Percentiles rank a stretch among this genome's conserved stretches.
These are phyloP conservation scores for Diaporthe amygdali DNA, from an alignment of 2,329 filamentous ascomycete genomes.

Conservation along the genomic window DNA sequence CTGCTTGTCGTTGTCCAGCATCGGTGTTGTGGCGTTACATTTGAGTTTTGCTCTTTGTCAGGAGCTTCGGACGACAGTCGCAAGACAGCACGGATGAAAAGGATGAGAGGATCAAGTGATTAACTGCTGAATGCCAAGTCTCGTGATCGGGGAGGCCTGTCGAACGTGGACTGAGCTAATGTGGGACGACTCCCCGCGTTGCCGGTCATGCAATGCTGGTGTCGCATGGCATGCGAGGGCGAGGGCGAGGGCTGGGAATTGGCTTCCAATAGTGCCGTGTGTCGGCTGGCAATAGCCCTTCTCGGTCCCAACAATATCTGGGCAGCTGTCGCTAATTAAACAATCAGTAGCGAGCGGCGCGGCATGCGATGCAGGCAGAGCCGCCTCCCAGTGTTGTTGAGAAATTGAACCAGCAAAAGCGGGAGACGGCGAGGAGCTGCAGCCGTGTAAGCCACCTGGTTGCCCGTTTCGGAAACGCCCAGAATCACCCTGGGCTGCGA, in stretches of 20 bases:
- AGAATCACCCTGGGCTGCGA: neutral
- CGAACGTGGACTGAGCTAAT: neutral
- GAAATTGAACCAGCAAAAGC: neutral
- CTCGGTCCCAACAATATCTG: constrained; percentile 5
- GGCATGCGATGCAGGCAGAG: neutral
- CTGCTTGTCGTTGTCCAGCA: neutral
- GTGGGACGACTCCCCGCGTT: neutral
- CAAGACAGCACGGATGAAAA: neutral
- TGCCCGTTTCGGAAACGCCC: neutral
- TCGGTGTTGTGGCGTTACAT: neutral
- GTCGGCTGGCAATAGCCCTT: neutral
- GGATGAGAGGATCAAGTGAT: neutral
- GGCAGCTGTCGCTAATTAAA: neutral
- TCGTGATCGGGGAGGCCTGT: neutral
- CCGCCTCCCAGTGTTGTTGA: neutral
- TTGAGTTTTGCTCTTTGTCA: neutral
- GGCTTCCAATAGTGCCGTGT: constrained; percentile 7
- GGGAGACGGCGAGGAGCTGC: neutral
- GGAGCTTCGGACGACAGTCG: neutral
- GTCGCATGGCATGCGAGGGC: constrained; percentile 9
- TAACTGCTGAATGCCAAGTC: neutral
- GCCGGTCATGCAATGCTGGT: neutral
- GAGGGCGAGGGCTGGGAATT: neutral
- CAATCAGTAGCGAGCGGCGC: neutral
- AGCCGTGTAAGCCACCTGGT: neutral